Conservation (phyloP, 495 filamentous ascomycete species). For the Trichoderma parareesei region DNA sequence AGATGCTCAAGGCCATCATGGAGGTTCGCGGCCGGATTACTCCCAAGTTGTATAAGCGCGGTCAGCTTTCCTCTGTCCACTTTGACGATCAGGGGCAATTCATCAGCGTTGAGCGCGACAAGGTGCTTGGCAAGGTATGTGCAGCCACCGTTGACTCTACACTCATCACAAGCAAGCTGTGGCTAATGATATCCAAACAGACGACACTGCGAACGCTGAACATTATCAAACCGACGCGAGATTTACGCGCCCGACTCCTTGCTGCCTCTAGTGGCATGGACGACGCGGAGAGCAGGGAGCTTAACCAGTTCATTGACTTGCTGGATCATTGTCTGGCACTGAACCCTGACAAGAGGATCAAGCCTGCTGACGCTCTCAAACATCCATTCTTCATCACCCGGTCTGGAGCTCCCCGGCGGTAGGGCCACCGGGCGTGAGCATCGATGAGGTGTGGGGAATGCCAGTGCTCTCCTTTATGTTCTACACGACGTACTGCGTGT, state of each 20-base stretch:
- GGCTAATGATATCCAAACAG: slow-evolving; percentile 23
- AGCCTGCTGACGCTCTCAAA: slow-evolving; percentile 74
- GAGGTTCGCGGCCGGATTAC: slow-evolving; percentile 92
- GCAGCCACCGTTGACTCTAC: slow-evolving; percentile 7
- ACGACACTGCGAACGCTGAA: slow-evolving; percentile 60
- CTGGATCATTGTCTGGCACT: slow-evolving; percentile 79
- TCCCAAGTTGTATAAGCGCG: slow-evolving; percentile 74
- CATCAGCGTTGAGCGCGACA: slow-evolving; percentile 76
- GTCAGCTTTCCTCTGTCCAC: slow-evolving; percentile 62
- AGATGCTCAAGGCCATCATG: slow-evolving; percentile 93
- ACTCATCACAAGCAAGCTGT: background rate
- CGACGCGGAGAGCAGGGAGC: slow-evolving; percentile 67
- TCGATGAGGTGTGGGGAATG: background rate
- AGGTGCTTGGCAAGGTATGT: slow-evolving; percentile 67
- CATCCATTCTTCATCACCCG: slow-evolving; percentile 60
- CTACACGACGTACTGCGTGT: background rate
- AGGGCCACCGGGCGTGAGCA: background rate
- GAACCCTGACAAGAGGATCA: slow-evolving; percentile 90
- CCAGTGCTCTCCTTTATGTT: background rate
- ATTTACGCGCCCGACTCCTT: slow-evolving; percentile 69
- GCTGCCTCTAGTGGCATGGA: slow-evolving; percentile 64
- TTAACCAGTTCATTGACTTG: slow-evolving; percentile 75
- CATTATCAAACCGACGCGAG: slow-evolving; percentile 72
- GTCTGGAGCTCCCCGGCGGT: background rate
- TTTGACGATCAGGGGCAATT: slow-evolving; percentile 88